Base-by-base conservation (phyloP, 495 filamentous ascomycete species). In the Talaromyces borbonicus region DNA sequence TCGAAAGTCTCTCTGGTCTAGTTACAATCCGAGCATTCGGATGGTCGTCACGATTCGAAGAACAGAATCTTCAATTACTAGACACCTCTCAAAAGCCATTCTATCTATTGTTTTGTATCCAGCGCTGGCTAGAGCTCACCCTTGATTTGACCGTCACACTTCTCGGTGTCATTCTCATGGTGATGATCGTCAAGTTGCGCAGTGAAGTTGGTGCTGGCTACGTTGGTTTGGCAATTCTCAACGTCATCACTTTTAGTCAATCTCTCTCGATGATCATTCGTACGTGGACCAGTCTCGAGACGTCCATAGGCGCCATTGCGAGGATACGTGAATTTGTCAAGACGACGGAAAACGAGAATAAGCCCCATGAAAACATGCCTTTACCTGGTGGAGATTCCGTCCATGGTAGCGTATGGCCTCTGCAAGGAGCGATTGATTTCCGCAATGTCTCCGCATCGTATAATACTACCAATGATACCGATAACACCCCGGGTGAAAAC, bases 361-460 rank as follows among this genome's bases (percentile, higher is more conserved):
- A 22, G 4, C 43, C 43, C 5, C 30, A 25, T 0, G 43, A 46
- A 31, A 12, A 12, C 24, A 6, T 32, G 18, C 27, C 27, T 11
- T 19, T 46, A 5, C 29, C 25, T 9, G 27, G 15, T 19, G 23
- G 16, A 8, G 8, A 4, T 16, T 29, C 8, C n/a, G 16, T 27
- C 41, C 24, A 27, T 31, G 78, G 14, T n/a, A n/a, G n/a, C n/a
- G n/a, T n/a, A n/a, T 94, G 87, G 87, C 87, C 87, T 0, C 78
- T 77, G 6, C 77, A 84, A 50, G 87, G 87, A 9, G 71, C 75
- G 7, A 69, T 94, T 4, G 83, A 89, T 44, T 79, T 92, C 16
- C 57, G 75, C 4, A 73, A 89, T 45, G 71, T 94, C 16, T 46
- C 27, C 9, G 43, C 43, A 22, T 33, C 27, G 15, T 46, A 46